Evolutionary conservation across 1,284 basidiomycete species (phyloP).

Genomic region (Tilletiopsis washingtonensis): DNA sequence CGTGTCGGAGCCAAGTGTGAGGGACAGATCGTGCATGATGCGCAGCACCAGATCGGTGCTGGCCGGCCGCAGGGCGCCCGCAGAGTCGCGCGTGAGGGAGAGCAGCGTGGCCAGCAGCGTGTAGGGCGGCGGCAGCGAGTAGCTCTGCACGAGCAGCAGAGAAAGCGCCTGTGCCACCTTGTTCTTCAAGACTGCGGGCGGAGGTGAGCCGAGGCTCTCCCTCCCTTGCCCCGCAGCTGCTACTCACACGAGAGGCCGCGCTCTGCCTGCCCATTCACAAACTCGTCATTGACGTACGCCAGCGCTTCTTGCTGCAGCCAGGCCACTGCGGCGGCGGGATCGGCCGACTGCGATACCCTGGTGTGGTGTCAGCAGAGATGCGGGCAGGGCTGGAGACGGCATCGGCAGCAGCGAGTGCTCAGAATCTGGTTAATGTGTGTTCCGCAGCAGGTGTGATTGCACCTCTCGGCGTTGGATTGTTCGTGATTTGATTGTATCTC

Average conservation of each 20-base stretch:
- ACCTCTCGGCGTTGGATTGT: neutral
- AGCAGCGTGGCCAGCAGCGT: constrained; percentile 57
- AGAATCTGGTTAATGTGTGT: no score
- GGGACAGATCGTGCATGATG: constrained; percentile 42
- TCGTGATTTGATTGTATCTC: no score
- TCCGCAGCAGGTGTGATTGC: no score
- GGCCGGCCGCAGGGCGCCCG: constrained; percentile 79
- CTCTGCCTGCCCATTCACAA: constrained; percentile 34
- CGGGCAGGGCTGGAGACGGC: neutral
- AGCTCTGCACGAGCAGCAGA: constrained; percentile 84
- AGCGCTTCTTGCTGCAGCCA: constrained; percentile 40
- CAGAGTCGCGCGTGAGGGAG: constrained; percentile 55
- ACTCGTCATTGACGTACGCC: constrained; percentile 39
- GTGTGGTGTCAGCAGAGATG: no score
- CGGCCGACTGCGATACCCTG: constrained; percentile 16
- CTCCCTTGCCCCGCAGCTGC: no score
- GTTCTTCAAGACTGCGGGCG: constrained; percentile 71
- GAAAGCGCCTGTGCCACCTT: constrained; percentile 97
- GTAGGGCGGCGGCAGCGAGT: constrained; percentile 73
- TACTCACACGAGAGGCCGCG: constrained; percentile 24
- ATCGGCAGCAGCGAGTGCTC: neutral
- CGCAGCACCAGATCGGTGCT: constrained; percentile 58
- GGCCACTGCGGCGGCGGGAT: constrained; percentile 31
- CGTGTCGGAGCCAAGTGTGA: constrained; percentile 44
- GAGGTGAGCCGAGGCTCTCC: no score